Evolutionary conservation across 2,329 filamentous ascomycete species (phyloP).

Genomic region (Aureobasidium sp.): DNA sequence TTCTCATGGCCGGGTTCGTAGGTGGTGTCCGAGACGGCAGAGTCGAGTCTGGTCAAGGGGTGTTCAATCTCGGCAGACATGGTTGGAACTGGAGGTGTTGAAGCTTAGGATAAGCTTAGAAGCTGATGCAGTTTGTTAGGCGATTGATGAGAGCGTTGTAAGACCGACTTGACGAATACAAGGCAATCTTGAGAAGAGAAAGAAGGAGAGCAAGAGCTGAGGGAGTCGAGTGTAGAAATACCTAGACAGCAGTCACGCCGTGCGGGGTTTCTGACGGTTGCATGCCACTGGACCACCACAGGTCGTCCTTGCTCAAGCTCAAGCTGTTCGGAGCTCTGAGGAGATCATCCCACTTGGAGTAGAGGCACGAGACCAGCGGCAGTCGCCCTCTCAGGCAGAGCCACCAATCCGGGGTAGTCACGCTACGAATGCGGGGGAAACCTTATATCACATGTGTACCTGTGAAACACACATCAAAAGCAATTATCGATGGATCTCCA

Average conservation of each 20-base stretch:
- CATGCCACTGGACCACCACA: conserved; percentile 4
- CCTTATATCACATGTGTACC: background rate
- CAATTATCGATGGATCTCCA: conserved; percentile 1
- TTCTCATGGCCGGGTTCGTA: conserved; percentile 61
- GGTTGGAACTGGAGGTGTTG: conserved; percentile 22
- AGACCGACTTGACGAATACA: conserved; percentile 13
- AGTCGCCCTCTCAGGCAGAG: background rate
- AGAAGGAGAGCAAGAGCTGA: conserved; percentile 3
- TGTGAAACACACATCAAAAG: conserved; percentile 12
- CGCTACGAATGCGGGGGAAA: conserved; percentile 13
- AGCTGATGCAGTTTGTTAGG: background rate
- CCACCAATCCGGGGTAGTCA: conserved; percentile 6
- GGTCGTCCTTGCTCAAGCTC: conserved; percentile 16
- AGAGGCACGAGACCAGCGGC: conserved; percentile 8
- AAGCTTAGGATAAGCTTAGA: conserved; percentile 10
- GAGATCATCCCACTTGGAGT: conserved; percentile 7
- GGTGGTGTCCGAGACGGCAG: conserved; percentile 69
- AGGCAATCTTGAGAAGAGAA: conserved; percentile 11
- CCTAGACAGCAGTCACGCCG: conserved; percentile 10
- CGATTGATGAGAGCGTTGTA: conserved; percentile 1
- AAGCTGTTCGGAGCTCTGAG: conserved; percentile 10
- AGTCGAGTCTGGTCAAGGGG: conserved; percentile 82
- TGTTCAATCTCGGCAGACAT: conserved; percentile 49
- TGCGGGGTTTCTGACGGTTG: conserved; percentile 16
- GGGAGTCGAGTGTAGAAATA: conserved; percentile 10